These are phyloP conservation scores for Aspergillus caelatus DNA, from an alignment of 2,329 filamentous ascomycete species.

Conservation along the genomic window DNA sequence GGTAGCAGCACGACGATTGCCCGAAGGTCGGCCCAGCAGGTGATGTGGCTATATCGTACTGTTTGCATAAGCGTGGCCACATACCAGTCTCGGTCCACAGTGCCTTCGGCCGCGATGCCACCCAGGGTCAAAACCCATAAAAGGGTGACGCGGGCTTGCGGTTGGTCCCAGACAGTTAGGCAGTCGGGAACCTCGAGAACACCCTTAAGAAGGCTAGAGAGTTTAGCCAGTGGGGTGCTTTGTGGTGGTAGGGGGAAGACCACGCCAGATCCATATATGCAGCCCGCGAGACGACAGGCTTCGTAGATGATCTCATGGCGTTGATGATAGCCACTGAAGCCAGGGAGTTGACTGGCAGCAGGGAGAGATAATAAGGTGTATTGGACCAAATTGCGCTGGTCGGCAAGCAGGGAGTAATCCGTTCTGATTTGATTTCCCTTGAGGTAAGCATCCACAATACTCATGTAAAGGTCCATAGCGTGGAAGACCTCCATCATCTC, in stretches of 20 bases:
- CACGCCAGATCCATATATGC: conserved; percentile 43
- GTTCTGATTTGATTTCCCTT: conserved; percentile 14
- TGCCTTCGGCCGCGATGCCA: conserved; percentile 40
- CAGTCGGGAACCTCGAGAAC: conserved; percentile 28
- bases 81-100: conserved; percentile 37
- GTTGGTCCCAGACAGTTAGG: conserved; percentile 28
- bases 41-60: conserved; percentile 22
- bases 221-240: conserved; percentile 36
- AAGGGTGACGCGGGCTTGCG: conserved; percentile 27
- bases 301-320: conserved; percentile 34
- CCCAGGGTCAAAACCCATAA: conserved; percentile 43
- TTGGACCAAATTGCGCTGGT: conserved; percentile 45
- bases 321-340: conserved; percentile 22
- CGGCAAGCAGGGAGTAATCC: conserved; percentile 31
- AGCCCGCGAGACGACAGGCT: conserved; percentile 37
- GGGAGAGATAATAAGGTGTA: conserved; percentile 38
- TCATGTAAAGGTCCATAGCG: conserved; percentile 35
- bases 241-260: conserved; percentile 44
- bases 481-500: conserved; percentile 36
- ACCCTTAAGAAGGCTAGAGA: conserved; percentile 31
- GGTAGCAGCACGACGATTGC: conserved; percentile 29
- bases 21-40: conserved; percentile 31
- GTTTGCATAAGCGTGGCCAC: conserved; percentile 28
- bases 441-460: conserved; percentile 29
- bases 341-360: conserved; percentile 24